phyloP scores from a whole-genome alignment of 2,329 filamentous ascomycete species.

The Fusarium sublunatum region DNA sequence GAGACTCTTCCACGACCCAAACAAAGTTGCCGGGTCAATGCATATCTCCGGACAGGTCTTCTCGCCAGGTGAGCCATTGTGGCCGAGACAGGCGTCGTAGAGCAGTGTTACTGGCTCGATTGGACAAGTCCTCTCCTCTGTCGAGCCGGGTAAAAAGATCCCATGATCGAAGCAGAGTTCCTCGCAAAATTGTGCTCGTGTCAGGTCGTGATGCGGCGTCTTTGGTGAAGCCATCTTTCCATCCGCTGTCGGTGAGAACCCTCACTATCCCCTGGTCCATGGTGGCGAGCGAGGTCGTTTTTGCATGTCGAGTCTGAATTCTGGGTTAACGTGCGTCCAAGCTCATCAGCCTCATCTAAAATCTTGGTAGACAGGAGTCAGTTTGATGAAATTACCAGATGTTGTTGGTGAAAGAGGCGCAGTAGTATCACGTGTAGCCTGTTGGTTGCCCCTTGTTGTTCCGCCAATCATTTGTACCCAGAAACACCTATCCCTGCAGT shows the following conservation, averaged over 20 bases:
- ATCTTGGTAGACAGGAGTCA: neutral
- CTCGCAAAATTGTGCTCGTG: neutral
- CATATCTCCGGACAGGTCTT: conserved; percentile 7
- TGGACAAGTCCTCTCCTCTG: rapidly evolving
- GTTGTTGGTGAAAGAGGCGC: neutral
- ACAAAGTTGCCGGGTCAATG: neutral
- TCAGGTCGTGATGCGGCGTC: conserved; percentile 6
- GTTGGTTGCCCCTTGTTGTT: neutral
- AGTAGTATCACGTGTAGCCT: neutral
- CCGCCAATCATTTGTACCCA: neutral
- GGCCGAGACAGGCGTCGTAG: neutral
- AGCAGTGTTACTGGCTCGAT: neutral
- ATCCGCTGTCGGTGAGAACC: neutral
- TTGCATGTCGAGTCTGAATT: neutral
- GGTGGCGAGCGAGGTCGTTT: neutral
- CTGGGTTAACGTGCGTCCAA: too few species aligned
- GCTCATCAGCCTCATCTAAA: too few species aligned
- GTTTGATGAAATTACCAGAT: neutral
- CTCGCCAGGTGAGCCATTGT: neutral
- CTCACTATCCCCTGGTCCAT: conserved; percentile 3
- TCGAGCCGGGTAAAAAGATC: neutral
- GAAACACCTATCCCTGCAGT: neutral
- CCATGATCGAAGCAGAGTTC: conserved; percentile 6
- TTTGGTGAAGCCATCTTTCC: neutral
- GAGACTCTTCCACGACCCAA: conserved; percentile 12